Conservation (phyloP, 805 yeast species). For the Candida hungchunana region DNA sequence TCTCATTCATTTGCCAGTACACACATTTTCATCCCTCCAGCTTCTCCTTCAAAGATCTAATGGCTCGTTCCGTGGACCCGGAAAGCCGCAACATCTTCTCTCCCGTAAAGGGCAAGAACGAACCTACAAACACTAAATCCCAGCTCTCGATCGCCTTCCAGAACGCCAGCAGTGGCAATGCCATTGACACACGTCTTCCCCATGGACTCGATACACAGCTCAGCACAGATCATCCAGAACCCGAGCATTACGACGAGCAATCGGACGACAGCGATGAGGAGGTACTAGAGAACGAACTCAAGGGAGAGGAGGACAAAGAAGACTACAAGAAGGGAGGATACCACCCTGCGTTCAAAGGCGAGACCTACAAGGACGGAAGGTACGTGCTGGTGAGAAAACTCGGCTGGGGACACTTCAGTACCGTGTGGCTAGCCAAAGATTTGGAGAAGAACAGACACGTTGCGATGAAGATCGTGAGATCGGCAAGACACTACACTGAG, state of each 20-base stretch:
- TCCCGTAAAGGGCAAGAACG: slow-evolving; percentile 8
- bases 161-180: slow-evolving; percentile 13
- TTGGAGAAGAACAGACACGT: slow-evolving; percentile 64
- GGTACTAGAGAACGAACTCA: too few species aligned
- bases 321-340: slow-evolving; percentile 94
- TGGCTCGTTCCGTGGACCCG: slow-evolving; percentile 16
- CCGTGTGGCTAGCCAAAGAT: slow-evolving; percentile 86
- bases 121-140: slow-evolving; percentile 11
- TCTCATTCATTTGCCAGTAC: too few species aligned
- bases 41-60: slow-evolving; percentile 1
- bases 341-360: slow-evolving; percentile 91
- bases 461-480: slow-evolving; percentile 90
- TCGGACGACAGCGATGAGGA: neutral
- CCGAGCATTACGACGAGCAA: slow-evolving; percentile 26
- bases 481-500: slow-evolving; percentile 86
- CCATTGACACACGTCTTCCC: slow-evolving; percentile 6
- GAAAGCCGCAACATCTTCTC: slow-evolving; percentile 13
- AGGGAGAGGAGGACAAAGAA: slow-evolving; percentile 77
- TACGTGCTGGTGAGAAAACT: slow-evolving; percentile 82
- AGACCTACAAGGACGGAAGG: slow-evolving; percentile 67
- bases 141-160: slow-evolving; percentile 23
- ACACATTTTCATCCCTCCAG: too few species aligned
- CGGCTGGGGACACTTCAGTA: slow-evolving; percentile 99
- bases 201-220: slow-evolving; percentile 7
- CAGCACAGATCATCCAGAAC: neutral